phyloP scores from a whole-genome alignment of 768 basidiomycete genomes.

The Leccinum pellstonianum region DNA sequence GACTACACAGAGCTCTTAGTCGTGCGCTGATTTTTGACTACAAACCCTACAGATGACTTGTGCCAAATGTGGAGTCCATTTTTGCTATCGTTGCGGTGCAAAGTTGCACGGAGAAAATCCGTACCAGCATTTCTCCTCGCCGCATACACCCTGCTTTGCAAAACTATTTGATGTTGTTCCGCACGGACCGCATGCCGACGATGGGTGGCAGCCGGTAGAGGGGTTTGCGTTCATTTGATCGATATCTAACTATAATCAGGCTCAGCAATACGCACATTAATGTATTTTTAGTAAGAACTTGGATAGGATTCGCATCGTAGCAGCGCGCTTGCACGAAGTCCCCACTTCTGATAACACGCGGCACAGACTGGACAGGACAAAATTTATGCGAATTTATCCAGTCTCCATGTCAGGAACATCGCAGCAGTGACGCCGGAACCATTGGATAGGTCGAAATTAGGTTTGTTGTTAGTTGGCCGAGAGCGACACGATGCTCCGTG shows the following conservation, averaged over 20 bases:
- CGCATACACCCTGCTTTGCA: slow-evolving; percentile 53
- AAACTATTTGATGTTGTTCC: slow-evolving; percentile 60
- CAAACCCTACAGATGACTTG: slow-evolving; percentile 65
- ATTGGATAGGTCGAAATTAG: background rate
- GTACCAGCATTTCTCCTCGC: slow-evolving; percentile 66
- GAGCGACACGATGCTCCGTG: background rate
- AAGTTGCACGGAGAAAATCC: slow-evolving; percentile 51
- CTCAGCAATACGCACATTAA: background rate
- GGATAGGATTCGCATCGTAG: background rate
- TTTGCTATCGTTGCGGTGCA: slow-evolving; percentile 77
- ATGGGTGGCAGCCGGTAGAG: slow-evolving; percentile 50
- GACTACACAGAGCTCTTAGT: background rate
- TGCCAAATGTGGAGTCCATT: slow-evolving; percentile 70
- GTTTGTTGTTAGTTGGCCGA: background rate
- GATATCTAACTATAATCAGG: background rate
- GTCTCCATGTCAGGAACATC: background rate
- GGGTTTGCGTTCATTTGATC: slow-evolving; percentile 32
- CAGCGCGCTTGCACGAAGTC: too few relatives aligned
- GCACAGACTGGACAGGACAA: too few relatives aligned
- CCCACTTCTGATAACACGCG: too few relatives aligned
- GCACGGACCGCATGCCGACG: slow-evolving; percentile 23
- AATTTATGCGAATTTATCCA: too few relatives aligned
- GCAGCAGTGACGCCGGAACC: background rate
- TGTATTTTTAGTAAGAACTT: background rate
- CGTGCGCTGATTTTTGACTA: background rate